These are phyloP conservation scores for Sporobolomyces roseus DNA, from an alignment of 768 basidiomycete species.

Conservation along the genomic window DNA sequence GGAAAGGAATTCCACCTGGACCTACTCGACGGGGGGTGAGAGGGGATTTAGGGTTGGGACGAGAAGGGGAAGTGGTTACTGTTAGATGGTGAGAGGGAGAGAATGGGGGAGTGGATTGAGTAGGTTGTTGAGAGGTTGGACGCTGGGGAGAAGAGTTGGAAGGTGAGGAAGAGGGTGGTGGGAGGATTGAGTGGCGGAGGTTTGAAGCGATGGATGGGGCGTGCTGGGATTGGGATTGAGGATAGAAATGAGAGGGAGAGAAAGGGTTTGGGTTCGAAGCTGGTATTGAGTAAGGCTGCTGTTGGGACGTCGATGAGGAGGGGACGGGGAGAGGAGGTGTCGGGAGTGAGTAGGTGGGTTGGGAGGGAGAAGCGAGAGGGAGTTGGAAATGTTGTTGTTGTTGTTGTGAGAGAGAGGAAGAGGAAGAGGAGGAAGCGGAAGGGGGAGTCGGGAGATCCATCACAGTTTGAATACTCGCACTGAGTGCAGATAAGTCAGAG, in stretches of 20 bases:
- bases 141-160: too few species aligned
- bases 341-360: not conserved
- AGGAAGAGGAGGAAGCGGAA: conserved; percentile 40
- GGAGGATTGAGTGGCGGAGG: conserved; percentile 30
- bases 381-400: not conserved
- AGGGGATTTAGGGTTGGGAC: conserved; percentile 22
- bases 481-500: too few species aligned
- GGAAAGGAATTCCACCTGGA: conserved; percentile 40
- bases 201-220: not conserved
- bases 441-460: not conserved
- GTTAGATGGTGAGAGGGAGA: not conserved
- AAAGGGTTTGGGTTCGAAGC: too few species aligned
- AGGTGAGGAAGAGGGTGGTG: not conserved
- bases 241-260: conserved; percentile 2
- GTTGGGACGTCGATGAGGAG: too few species aligned
- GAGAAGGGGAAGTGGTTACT: conserved; percentile 2
- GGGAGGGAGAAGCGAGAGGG: not conserved
- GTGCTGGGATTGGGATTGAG: not conserved
- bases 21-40: conserved; percentile 29
- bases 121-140: too few species aligned
- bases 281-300: too few species aligned
- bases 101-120: not conserved
- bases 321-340: not conserved
- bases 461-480: too few species aligned
- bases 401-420: not conserved